These are phyloP conservation scores for Schoenoplectus tabernaemontani DNA, from an alignment of 202 grass and related monocot genomes.

Conservation along the genomic window DNA sequence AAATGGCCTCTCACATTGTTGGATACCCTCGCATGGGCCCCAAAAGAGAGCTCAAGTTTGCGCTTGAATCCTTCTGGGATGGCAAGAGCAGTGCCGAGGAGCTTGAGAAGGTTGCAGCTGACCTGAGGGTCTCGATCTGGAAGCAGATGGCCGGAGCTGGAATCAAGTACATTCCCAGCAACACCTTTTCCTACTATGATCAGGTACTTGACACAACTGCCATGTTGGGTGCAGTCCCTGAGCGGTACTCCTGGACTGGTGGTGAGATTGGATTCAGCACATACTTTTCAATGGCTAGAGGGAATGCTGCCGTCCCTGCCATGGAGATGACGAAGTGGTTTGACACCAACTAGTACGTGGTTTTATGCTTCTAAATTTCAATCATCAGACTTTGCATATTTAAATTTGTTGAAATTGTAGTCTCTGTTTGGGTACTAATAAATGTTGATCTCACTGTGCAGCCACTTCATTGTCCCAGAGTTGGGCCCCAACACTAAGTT, in stretches of 20 bases:
- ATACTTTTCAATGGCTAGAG: constrained; percentile 98
- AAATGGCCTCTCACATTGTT: constrained; percentile 94
- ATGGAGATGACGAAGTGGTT: constrained; percentile 99
- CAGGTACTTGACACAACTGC: constrained; percentile 90
- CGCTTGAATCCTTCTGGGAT: constrained; percentile 96
- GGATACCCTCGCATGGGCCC: constrained; percentile 99
- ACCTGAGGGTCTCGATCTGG: constrained; percentile 80
- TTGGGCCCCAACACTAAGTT: constrained; percentile 80
- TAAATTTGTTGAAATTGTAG: neutral
- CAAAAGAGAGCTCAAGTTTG: constrained; percentile 99
- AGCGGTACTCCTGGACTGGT: constrained; percentile 67
- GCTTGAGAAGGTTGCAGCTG: constrained; percentile 74
- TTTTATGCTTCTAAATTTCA: constrained; percentile 21
- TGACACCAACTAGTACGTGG: constrained; percentile 95
- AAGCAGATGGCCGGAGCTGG: constrained; percentile 87
- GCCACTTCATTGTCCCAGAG: constrained; percentile 98
- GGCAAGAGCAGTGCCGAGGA: constrained; percentile 84
- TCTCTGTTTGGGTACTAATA: constrained; percentile 15
- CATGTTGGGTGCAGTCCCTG: constrained; percentile 89
- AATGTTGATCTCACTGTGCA: constrained; percentile 30
- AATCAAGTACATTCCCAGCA: constrained; percentile 96
- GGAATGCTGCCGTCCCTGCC: constrained; percentile 84
- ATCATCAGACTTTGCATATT: neutral
- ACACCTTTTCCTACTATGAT: constrained; percentile 96
- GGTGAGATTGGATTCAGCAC: constrained; percentile 73